Evolutionary conservation across 1,284 basidiomycete genomes (phyloP), one percentile per base, ranked within the genome.

Genomic region (Apiotrichum sp.): DNA sequence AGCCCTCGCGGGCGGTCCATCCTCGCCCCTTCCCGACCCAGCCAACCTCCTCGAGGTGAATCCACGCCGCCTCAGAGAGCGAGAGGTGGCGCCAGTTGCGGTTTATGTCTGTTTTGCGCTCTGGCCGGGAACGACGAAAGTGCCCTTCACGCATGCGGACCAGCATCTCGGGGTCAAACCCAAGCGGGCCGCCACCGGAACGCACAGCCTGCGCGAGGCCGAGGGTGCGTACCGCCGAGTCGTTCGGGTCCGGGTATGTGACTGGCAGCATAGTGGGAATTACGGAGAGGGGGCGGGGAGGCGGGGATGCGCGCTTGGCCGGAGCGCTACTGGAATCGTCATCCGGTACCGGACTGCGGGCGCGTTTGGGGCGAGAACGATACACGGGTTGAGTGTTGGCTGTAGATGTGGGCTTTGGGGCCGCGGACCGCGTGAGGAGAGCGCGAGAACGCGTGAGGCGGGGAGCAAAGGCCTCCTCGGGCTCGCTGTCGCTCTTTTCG

Each of bases 31-130:
- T 65, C 6, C 49, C 50, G n/a, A 65, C 38, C 8, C 56, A 53
- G 7, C 64, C 64, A 22, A 58, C 47, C 42, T 66, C 64, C 47
- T 68, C 66, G 53, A 65, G 61, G 13, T 58, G 58, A 9, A 47
- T 56, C 66, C 66, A 68, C n/a, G 59, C 61, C 1, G 58, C 62
- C 39, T 65, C 58, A 22, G 58, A 58, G 1, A 68, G 41, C n/a
- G 58, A 62, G 10, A 61, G 48, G 10, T 40, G 43, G 16, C 44
- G 50, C 56, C 56, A 61, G 56, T 61, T 43, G 16, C 59, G 59
- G 36, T 55, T 22, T 4, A 31, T 34, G 35, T 61, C 47, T 14
- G 34, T 39, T 5, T 47, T 33, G 33, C 54, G 50, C 14, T 22
- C 22, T 3, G 50, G 57, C 31, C 47, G 50, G 7, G 56, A 39